Conservation (phyloP, 2,329 filamentous ascomycete genomes). For the Microsporum ferrugineum region DNA sequence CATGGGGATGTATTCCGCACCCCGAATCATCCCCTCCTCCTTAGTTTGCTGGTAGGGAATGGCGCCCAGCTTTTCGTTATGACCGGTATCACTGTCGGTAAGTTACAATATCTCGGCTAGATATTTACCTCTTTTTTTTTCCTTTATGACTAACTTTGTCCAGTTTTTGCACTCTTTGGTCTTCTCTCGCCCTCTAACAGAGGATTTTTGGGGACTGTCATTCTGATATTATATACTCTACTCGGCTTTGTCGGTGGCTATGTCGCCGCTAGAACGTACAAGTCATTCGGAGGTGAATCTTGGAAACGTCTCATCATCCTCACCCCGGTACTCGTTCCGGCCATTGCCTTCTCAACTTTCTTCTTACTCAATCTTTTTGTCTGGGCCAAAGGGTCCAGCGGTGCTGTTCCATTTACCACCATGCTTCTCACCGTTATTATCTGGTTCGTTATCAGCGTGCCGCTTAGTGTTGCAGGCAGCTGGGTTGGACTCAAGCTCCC, state of each 20-base stretch:
- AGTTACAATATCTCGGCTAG: conserved; percentile 11
- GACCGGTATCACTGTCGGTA: conserved; percentile 78
- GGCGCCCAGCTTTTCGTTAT: conserved; percentile 96
- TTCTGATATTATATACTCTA: conserved; percentile 84
- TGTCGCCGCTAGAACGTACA: conserved; percentile 80
- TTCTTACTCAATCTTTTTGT: conserved; percentile 94
- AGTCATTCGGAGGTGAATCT: conserved; percentile 77
- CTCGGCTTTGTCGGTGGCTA: conserved; percentile 91
- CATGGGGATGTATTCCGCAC: conserved; percentile 95
- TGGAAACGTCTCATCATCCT: conserved; percentile 91
- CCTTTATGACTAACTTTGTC: conserved; percentile 9
- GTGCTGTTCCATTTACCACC: conserved; percentile 89
- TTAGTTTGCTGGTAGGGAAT: conserved; percentile 82
- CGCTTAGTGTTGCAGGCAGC: conserved; percentile 76
- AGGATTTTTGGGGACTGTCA: conserved; percentile 83
- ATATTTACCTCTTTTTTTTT: not conserved
- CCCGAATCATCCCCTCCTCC: conserved; percentile 67
- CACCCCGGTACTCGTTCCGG: conserved; percentile 76
- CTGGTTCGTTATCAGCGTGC: conserved; percentile 95
- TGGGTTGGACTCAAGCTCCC: conserved; percentile 81
- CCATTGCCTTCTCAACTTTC: conserved; percentile 73
- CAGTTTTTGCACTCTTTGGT: conserved; percentile 75
- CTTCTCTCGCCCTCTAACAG: conserved; percentile 94
- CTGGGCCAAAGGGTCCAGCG: conserved; percentile 84
- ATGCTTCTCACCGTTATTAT: conserved; percentile 90